These are phyloP conservation scores for Globisporangium uncinulatum DNA, from an alignment of 352 stramenopile genomes.

Conservation along the genomic window DNA sequence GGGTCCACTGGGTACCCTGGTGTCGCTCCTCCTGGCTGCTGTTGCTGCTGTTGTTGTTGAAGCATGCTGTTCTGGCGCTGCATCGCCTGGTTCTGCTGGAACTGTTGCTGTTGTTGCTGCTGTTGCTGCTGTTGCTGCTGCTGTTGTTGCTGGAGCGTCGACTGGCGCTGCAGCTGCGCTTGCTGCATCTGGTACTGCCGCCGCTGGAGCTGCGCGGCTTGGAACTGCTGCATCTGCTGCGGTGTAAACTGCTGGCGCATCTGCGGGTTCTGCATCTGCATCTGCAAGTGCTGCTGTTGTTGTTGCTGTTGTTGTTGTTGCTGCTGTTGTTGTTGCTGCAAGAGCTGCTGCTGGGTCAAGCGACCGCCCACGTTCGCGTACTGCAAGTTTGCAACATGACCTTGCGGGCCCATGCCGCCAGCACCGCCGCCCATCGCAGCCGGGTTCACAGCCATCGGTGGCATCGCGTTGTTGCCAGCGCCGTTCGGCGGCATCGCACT, in stretches of 20 bases:
- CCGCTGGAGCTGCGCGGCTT: constrained; percentile 27
- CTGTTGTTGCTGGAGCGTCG: constrained; percentile 54
- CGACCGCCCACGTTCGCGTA: constrained; percentile 51
- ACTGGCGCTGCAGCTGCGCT: constrained; percentile 61
- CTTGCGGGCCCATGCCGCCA: constrained; percentile 47
- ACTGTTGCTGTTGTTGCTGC: constrained; percentile 43
- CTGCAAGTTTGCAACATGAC: constrained; percentile 63
- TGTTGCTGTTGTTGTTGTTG: constrained; percentile 72
- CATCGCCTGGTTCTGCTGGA: constrained; percentile 34
- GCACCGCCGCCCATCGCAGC: constrained; percentile 17
- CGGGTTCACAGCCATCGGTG: constrained; percentile 46
- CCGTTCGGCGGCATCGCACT: constrained; percentile 34
- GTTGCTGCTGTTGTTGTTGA: constrained; percentile 50
- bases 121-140: constrained; percentile 49
- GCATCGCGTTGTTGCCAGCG: constrained; percentile 4
- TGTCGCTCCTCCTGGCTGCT: constrained; percentile 21
- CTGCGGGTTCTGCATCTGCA: constrained; percentile 69
- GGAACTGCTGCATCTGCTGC: constrained; percentile 72
- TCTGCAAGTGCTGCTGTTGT: constrained; percentile 69
- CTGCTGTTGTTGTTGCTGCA: constrained; percentile 74
- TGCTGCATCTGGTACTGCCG: constrained; percentile 49
- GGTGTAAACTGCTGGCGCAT: constrained; percentile 63
- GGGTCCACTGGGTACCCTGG: constrained; percentile 13
- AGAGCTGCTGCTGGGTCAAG: constrained; percentile 77
- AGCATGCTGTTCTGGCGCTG: constrained; percentile 52